Evolutionary conservation across 495 filamentous ascomycete species (phyloP).

Genomic region (Neurospora sp.): DNA sequence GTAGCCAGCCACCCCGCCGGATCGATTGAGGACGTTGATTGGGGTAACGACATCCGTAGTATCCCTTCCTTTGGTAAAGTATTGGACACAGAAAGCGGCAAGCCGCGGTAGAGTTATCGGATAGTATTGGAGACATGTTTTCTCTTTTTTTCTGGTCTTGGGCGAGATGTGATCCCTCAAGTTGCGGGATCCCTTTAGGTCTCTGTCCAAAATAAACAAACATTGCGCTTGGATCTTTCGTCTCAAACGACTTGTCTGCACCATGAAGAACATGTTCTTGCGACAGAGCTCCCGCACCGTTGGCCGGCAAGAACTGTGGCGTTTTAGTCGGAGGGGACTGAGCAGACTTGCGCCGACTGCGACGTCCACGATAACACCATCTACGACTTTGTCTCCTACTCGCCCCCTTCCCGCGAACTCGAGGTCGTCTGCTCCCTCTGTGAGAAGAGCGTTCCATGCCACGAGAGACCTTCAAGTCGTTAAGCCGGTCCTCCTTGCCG

Average conservation of each 20-base stretch:
- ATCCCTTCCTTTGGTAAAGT: not conserved
- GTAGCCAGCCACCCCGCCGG: constrained; percentile 16
- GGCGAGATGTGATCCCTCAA: not conserved
- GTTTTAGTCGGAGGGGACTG: constrained; percentile 20
- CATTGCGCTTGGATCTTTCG: not conserved
- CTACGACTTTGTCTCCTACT: not conserved
- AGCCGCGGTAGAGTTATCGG: not conserved
- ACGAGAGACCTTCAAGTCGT: constrained; percentile 48
- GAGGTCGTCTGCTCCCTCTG: constrained; percentile 5
- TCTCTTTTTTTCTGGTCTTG: not conserved
- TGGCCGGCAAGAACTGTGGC: constrained; percentile 26
- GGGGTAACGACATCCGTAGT: not conserved
- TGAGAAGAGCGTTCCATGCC: constrained; percentile 46
- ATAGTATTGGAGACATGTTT: not conserved
- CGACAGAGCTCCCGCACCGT: constrained; percentile 31
- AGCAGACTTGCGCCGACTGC: constrained; percentile 16
- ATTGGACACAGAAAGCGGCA: not conserved
- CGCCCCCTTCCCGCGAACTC: not conserved
- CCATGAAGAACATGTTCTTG: constrained; percentile 30
- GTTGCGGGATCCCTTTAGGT: not conserved
- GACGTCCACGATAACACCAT: not conserved
- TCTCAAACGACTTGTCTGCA: not conserved
- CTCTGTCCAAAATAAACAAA: not conserved
- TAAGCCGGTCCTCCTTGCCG: constrained; percentile 83
- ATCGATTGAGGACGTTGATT: constrained; percentile 1